These are phyloP conservation scores for Plasmopara muralis DNA, from an alignment of 352 stramenopile species.

Conservation along the genomic window DNA sequence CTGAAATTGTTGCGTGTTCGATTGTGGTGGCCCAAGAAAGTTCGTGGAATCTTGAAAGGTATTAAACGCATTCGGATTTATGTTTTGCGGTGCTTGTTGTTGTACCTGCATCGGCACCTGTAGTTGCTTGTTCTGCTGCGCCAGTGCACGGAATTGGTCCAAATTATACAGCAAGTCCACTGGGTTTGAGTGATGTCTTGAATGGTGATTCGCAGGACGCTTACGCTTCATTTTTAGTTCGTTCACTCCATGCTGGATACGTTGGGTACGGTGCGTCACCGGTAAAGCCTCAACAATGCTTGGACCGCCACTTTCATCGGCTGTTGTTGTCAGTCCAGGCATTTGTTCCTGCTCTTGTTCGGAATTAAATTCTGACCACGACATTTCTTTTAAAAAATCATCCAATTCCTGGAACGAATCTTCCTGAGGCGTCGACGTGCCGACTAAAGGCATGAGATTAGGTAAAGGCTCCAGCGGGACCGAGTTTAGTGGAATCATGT, in stretches of 20 bases:
- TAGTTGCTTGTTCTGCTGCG: slow-evolving; percentile 51
- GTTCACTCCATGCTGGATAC: slow-evolving; percentile 58
- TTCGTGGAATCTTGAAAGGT: slow-evolving; percentile 20
- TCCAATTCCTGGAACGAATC: slow-evolving; percentile 51
- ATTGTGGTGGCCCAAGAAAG: slow-evolving; percentile 17
- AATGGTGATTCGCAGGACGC: slow-evolving; percentile 43
- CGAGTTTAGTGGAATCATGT: slow-evolving; percentile 25
- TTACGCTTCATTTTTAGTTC: slow-evolving; percentile 81
- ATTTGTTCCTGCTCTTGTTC: slow-evolving; percentile 16
- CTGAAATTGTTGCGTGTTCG: slow-evolving; percentile 35
- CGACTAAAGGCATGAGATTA: slow-evolving; percentile 23
- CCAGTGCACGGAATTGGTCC: slow-evolving; percentile 61
- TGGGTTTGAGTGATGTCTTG: slow-evolving; percentile 65
- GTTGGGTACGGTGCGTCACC: slow-evolving; percentile 49
- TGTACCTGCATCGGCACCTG: slow-evolving; percentile 25
- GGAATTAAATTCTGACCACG: slow-evolving; percentile 31
- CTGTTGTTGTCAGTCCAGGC: slow-evolving; percentile 3
- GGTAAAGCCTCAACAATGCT: slow-evolving; percentile 17
- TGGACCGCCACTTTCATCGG: slow-evolving; percentile 8
- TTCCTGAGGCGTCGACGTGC: slow-evolving; percentile 5
- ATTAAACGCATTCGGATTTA: slow-evolving; percentile 13
- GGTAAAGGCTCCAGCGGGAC: slow-evolving; percentile 20
- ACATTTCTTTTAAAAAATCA: slow-evolving; percentile 41
- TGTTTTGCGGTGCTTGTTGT: slow-evolving; percentile 23
- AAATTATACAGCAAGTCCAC: slow-evolving; percentile 73